Percentiles rank a stretch among this genome's conserved stretches.
These are phyloP conservation scores for Elsinoe necatrix DNA, from an alignment of 2,329 filamentous ascomycete species.

Conservation along the genomic window DNA sequence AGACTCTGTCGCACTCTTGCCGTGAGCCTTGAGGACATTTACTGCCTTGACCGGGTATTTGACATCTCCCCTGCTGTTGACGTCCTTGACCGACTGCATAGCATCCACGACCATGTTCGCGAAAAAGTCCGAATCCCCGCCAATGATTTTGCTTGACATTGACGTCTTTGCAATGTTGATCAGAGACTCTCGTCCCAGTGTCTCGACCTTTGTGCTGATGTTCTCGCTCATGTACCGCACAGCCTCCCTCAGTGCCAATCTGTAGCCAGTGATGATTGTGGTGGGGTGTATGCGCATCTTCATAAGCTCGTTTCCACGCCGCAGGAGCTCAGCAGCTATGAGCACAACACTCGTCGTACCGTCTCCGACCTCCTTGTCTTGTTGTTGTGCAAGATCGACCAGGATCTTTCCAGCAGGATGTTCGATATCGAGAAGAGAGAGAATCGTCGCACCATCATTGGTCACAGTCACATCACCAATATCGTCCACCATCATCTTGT, in stretches of 20 bases:
- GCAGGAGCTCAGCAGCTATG: constrained; percentile 89
- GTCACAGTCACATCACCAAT: constrained; percentile 99
- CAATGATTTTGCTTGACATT: constrained; percentile 99
- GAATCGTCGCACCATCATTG: constrained; percentile 95
- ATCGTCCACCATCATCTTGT: constrained; percentile 99
- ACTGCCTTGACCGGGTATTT: constrained; percentile 99
- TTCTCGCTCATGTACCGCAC: constrained; percentile 99
- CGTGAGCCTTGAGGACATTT: constrained; percentile 96
- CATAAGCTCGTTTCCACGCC: constrained; percentile 94
- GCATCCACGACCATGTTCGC: constrained; percentile 95
- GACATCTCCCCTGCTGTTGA: constrained; percentile 78
- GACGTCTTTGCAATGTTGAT: constrained; percentile 96
- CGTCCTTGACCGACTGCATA: constrained; percentile 88
- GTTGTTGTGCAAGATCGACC: constrained; percentile 93
- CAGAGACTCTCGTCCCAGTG: constrained; percentile 79
- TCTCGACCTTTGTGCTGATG: constrained; percentile 90
- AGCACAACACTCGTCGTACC: constrained; percentile 96
- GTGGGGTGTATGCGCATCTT: constrained; percentile 99
- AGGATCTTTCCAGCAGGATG: constrained; percentile 97
- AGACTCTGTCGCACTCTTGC: constrained; percentile 83
- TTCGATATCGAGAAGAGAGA: constrained; percentile 90
- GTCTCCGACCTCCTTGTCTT: constrained; percentile 98
- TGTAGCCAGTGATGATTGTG: constrained; percentile 97
- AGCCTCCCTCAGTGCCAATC: constrained; percentile 87
- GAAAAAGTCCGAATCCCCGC: constrained; percentile 91